These are phyloP conservation scores for Scutellaria baicalensis DNA, from an alignment of 257 asterid genomes.

Conservation along the genomic window DNA sequence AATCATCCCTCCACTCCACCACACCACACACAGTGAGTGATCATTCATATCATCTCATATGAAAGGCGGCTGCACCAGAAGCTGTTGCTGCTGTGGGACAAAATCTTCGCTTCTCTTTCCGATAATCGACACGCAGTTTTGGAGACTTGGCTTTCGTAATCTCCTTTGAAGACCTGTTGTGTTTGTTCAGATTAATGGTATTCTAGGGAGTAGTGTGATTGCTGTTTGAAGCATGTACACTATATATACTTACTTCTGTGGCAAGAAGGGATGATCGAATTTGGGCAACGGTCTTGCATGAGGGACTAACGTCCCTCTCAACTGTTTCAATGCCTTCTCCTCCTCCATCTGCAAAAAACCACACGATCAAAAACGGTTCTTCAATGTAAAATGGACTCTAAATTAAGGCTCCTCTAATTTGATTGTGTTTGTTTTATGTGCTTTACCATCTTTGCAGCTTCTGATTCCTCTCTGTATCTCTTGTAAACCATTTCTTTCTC, in stretches of 20 bases:
- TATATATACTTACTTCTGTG: conserved; percentile 67
- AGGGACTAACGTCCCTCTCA: conserved; percentile 72
- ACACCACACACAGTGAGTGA: neutral
- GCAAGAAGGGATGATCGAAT: conserved; percentile 70
- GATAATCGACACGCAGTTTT: conserved; percentile 41
- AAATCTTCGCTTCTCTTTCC: conserved; percentile 55
- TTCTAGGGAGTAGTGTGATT: neutral
- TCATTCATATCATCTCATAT: conserved; percentile 51
- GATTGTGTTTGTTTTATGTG: neutral
- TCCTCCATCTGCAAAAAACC: conserved; percentile 68
- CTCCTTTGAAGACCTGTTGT: conserved; percentile 56
- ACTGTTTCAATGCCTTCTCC: conserved; percentile 85
- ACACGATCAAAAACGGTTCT: neutral
- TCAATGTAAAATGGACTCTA: neutral
- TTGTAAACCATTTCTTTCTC: conserved; percentile 76
- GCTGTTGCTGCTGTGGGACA: conserved; percentile 21
- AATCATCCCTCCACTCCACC: too few species aligned
- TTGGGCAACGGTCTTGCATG: conserved; percentile 84
- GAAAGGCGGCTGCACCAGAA: conserved; percentile 48
- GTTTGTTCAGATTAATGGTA: neutral
- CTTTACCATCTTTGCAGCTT: conserved; percentile 66
- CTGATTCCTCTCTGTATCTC: conserved; percentile 90
- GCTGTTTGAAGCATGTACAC: neutral
- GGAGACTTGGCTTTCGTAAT: conserved; percentile 80
- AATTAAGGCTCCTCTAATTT: neutral